phyloP scores from a whole-genome alignment of 2,329 filamentous ascomycete species.

The Botrytis sinoallii region DNA sequence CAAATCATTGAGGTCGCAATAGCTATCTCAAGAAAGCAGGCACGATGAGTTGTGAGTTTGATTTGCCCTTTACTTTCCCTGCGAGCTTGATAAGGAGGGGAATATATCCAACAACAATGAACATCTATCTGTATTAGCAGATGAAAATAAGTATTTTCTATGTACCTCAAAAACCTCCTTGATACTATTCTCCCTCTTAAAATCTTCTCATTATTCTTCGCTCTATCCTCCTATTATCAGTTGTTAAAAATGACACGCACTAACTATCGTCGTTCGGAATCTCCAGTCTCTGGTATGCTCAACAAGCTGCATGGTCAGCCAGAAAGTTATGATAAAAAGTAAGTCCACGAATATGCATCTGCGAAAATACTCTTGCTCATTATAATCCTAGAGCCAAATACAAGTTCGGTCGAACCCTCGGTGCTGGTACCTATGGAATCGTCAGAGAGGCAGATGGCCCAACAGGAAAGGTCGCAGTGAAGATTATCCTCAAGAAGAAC shows the following conservation, averaged over 20 bases:
- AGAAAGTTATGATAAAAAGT: slow-evolving; percentile 99
- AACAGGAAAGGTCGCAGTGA: slow-evolving; percentile 85
- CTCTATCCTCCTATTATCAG: slow-evolving; percentile 15
- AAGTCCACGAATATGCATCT: slow-evolving; percentile 35
- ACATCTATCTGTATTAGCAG: slow-evolving; percentile 3
- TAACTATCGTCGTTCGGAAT: slow-evolving; percentile 14
- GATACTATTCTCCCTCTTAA: neutral
- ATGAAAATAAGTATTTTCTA: slow-evolving; percentile 3
- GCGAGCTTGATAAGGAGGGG: slow-evolving; percentile 10
- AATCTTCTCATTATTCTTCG: neutral
- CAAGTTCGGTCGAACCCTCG: slow-evolving; percentile 86
- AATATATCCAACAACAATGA: neutral
- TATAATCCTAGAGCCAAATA: slow-evolving; percentile 67
- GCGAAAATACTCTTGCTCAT: slow-evolving; percentile 23
- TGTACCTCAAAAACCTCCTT: neutral
- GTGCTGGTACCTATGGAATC: slow-evolving; percentile 96
- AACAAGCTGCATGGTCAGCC: slow-evolving; percentile 96
- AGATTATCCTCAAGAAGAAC: slow-evolving; percentile 99
- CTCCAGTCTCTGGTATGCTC: slow-evolving; percentile 78
- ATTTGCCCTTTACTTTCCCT: slow-evolving; percentile 20
- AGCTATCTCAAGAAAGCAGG: slow-evolving; percentile 24
- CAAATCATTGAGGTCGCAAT: slow-evolving; percentile 19
- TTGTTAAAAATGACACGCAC: slow-evolving; percentile 17
- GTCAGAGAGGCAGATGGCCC: slow-evolving; percentile 90
- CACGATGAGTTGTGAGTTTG: slow-evolving; percentile 38